A percentile compares a stretch with the other conserved stretches of the same genome.
Evolutionary conservation across 495 filamentous ascomycete genomes (phyloP).

Genomic region (Trichoderma asperelloides): DNA sequence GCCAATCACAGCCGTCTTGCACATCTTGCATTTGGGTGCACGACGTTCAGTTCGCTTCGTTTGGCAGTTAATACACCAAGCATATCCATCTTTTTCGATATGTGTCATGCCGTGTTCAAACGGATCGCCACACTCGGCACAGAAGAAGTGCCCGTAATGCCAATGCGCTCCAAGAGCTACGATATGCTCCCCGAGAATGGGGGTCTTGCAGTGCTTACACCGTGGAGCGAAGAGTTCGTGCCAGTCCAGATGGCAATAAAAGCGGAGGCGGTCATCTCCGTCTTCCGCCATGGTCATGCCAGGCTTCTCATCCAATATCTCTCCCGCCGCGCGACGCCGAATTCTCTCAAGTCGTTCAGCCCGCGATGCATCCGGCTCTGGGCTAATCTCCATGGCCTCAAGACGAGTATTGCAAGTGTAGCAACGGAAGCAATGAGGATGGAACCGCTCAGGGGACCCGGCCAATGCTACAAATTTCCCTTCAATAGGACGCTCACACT

Average conservation of each 20-base stretch:
- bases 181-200: constrained; percentile 94
- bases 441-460: constrained; percentile 60
- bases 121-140: constrained; percentile 95
- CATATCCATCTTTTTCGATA: constrained; percentile 98
- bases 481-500: constrained; percentile 74
- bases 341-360: constrained; percentile 63
- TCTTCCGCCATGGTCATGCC: constrained; percentile 56
- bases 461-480: constrained; percentile 84
- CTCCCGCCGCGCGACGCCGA: constrained; percentile 47
- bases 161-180: constrained; percentile 89
- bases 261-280: constrained; percentile 60
- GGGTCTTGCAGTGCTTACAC: constrained; percentile 94
- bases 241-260: constrained; percentile 97
- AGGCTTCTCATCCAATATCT: constrained; percentile 45
- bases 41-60: constrained; percentile 67
- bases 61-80: constrained; percentile 93
- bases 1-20: constrained; percentile 74
- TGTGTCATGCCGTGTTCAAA: constrained; percentile 76
- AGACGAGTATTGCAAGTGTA: constrained; percentile 79
- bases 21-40: constrained; percentile 77
- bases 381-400: constrained; percentile 92
- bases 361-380: constrained; percentile 68
- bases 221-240: constrained; percentile 89
- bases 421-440: constrained; percentile 89
- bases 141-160: constrained; percentile 99